Percentiles rank a stretch among this genome's conserved stretches.
These are phyloP conservation scores for Vigna hirtella DNA, from an alignment of 306 rosid genomes.

Conservation along the genomic window DNA sequence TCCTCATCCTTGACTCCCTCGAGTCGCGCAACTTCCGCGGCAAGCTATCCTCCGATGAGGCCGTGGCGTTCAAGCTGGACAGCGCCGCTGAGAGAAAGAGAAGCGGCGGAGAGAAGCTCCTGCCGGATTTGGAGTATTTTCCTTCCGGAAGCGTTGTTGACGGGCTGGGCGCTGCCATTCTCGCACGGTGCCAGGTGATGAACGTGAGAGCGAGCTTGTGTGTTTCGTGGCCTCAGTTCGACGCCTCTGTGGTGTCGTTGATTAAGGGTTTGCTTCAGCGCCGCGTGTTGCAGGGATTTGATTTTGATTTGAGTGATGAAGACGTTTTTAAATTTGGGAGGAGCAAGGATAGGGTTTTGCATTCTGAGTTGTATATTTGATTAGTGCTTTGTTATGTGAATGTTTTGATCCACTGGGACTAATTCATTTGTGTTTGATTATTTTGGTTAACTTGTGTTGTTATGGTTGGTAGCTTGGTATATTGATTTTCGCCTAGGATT, in stretches of 20 bases:
- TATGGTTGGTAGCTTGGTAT: background rate
- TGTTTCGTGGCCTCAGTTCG: slow-evolving; percentile 82
- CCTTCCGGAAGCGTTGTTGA: slow-evolving; percentile 91
- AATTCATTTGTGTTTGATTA: background rate
- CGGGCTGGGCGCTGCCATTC: slow-evolving; percentile 76
- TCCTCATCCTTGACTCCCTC: slow-evolving; percentile 66
- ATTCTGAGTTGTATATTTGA: slow-evolving; percentile 73
- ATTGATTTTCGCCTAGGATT: background rate
- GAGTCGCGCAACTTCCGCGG: slow-evolving; percentile 62
- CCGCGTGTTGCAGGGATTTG: slow-evolving; percentile 53
- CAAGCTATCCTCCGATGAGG: slow-evolving; percentile 59
- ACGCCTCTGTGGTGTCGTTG: slow-evolving; percentile 54
- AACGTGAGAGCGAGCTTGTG: slow-evolving; percentile 69
- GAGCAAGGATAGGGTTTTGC: slow-evolving; percentile 57
- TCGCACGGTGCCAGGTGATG: slow-evolving; percentile 66
- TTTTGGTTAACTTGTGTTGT: background rate
- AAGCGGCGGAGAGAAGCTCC: slow-evolving; percentile 34
- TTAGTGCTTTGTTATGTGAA: background rate
- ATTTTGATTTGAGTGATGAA: slow-evolving; percentile 32
- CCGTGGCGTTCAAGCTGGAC: slow-evolving; percentile 77
- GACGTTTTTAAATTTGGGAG: slow-evolving; percentile 46
- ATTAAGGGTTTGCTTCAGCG: slow-evolving; percentile 54
- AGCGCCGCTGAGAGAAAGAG: slow-evolving; percentile 58
- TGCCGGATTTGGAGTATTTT: slow-evolving; percentile 58
- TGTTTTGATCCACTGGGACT: background rate